These are phyloP conservation scores for Jasminum sambac DNA, from an alignment of 257 asterid species.

Conservation along the genomic window DNA sequence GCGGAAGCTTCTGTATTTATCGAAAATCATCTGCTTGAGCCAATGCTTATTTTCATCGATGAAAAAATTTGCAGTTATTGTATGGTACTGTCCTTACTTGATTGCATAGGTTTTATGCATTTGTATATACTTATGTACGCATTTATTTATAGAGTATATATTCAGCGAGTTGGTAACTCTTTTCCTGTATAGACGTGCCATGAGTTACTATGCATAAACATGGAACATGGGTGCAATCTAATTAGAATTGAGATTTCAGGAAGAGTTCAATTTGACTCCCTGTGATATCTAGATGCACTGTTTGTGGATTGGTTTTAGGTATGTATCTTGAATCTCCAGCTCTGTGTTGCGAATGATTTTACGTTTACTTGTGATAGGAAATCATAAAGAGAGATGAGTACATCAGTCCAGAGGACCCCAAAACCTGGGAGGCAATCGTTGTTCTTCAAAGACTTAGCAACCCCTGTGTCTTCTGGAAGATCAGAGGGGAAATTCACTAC, in stretches of 20 bases:
- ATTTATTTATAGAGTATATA: not conserved
- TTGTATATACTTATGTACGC: not conserved
- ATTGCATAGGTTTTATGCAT: not conserved
- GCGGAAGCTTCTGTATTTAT: not conserved
- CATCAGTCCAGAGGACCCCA: slow-evolving; percentile 62
- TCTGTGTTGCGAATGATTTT: not conserved
- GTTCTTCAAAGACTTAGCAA: slow-evolving; percentile 84
- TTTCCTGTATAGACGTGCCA: not conserved
- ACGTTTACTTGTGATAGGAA: slow-evolving; percentile 24
- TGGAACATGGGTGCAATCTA: not conserved
- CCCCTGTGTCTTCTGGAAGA: slow-evolving; percentile 75
- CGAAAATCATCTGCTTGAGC: not conserved
- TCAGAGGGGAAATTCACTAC: slow-evolving; percentile 68
- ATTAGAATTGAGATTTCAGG: not conserved
- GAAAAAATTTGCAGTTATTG: not conserved
- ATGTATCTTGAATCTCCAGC: not conserved
- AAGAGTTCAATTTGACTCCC: not conserved
- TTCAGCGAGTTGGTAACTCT: not conserved
- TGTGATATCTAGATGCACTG: not conserved
- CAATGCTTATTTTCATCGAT: not conserved
- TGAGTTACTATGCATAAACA: not conserved
- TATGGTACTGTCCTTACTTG: not conserved
- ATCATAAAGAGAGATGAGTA: slow-evolving; percentile 47
- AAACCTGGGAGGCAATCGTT: slow-evolving; percentile 79
- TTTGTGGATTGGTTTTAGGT: not conserved